Evolutionary conservation across 2,329 filamentous ascomycete species (phyloP).

Genomic region (Colletotrichum ledebouriae): DNA sequence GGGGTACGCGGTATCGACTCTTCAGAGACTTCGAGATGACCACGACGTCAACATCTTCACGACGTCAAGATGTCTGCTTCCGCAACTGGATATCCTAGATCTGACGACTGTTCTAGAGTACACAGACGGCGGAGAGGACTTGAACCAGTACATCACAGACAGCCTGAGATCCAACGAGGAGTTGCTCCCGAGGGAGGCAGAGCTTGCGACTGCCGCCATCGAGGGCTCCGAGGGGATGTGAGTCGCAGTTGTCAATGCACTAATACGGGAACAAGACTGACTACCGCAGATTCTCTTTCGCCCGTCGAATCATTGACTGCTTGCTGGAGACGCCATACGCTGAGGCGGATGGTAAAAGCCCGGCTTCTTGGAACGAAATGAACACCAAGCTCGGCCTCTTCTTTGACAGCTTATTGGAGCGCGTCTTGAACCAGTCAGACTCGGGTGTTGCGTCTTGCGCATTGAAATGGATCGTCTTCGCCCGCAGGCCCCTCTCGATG

Average conservation of each 20-base stretch:
- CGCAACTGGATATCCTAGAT: background rate
- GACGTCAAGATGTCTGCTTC: background rate
- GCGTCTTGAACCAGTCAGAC: background rate
- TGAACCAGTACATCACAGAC: background rate
- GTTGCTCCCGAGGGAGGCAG: background rate
- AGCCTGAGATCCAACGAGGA: background rate
- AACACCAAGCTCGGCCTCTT: background rate
- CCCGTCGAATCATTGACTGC: background rate
- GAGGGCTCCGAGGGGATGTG: background rate
- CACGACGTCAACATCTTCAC: background rate
- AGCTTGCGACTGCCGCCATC: background rate
- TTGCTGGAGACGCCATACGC: background rate
- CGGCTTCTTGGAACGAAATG: background rate
- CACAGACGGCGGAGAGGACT: background rate
- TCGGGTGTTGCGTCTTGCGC: background rate
- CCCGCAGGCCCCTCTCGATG: background rate
- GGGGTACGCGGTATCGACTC: background rate
- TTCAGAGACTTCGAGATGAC: background rate
- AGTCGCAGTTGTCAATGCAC: fast-evolving
- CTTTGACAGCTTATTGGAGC: background rate
- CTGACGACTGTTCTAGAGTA: background rate
- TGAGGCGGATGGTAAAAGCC: background rate
- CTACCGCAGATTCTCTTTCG: background rate
- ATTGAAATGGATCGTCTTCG: background rate
- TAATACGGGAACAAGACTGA: background rate